Percentiles rank a stretch among this genome's conserved stretches.
Conservation (phyloP, 768 basidiomycete species). For the Boletus tylopilopsis region DNA sequence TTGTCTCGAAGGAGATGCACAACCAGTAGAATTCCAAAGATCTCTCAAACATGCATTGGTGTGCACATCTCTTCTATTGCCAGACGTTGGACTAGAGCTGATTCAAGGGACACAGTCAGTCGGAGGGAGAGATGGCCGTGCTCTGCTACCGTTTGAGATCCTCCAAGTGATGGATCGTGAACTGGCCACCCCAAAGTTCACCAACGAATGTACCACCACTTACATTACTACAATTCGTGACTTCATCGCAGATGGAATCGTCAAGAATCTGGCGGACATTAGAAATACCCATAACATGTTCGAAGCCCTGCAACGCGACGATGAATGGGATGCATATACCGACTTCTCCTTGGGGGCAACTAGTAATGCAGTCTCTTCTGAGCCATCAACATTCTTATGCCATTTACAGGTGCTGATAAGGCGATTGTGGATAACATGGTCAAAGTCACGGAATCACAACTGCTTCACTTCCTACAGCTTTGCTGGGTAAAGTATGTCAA, state of each 20-base stretch:
- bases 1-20: constrained; percentile 91
- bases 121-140: constrained; percentile 52
- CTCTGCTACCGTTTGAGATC: constrained; percentile 86
- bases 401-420: constrained; percentile 53
- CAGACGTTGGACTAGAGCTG: constrained; percentile 1
- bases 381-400: not conserved
- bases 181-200: constrained; percentile 54
- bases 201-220: constrained; percentile 64
- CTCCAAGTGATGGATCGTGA: constrained; percentile 65
- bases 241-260: constrained; percentile 70
- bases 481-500: constrained; percentile 92
- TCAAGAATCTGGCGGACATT: constrained; percentile 57
- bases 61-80: constrained; percentile 17
- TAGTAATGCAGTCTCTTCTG: constrained; percentile 39
- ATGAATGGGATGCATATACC: constrained; percentile 74
- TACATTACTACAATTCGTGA: constrained; percentile 65
- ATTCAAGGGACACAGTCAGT: constrained; percentile 48
- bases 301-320: constrained; percentile 68
- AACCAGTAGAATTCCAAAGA: constrained; percentile 85
- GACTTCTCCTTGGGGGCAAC: constrained; percentile 75
- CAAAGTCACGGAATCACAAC: constrained; percentile 82
- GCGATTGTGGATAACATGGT: constrained; percentile 83
- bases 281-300: constrained; percentile 78
- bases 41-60: constrained; percentile 85
- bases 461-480: constrained; percentile 75